Evolutionary conservation across 2,329 filamentous ascomycete species (phyloP), one percentile per base, ranked within the genome.

Genomic region (Xylariomycetidae sp.): DNA sequence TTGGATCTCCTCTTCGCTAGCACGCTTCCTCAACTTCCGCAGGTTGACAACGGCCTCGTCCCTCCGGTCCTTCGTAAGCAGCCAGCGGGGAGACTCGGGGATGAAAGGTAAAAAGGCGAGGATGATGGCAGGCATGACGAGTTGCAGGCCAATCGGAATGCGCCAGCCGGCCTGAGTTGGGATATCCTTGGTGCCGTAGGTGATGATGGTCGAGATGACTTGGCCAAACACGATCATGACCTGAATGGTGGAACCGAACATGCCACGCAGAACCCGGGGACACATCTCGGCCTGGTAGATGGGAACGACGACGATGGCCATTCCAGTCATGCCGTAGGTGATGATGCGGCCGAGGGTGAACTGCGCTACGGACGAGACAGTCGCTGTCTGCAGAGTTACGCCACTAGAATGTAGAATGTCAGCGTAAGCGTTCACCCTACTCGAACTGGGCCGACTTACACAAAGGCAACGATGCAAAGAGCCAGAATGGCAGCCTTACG

Each of bases 271-370:
- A 31, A 34, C 36, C 15, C 28, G 30, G n/a, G 36, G 36, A n/a
- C 31, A 27, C 6, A 31, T 38, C 26, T 38, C 36, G 31, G 36
- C 36, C 25, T 38, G 36, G 23, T 38, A 38, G 27, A 38, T 38
- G 15, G 36, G 36, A 6, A 38, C 31, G 25, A 38, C 26, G 23
- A 38, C 36, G 19, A 38, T 34, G 23, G 36, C 36, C 28, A 38
- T 38, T 13, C 36, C 36, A 18, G 36, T 38, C 28, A 34, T 32
- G 13, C 31, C 28, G 28, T 34, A 38, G 16, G 36, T 34, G 27
- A 38, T 34, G 36, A 38, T 34, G 24, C 36, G 31, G 15, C 36
- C 36, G 5, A 38, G 13, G 20, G 36, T 38, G 24, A 38, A 38
- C 19, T 38, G 36, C 6, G 31, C 36, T 28, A 27, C 25, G 19